These are phyloP conservation scores for Aspergillus brasiliensis DNA, from an alignment of 2,329 filamentous ascomycete genomes.

Conservation along the genomic window DNA sequence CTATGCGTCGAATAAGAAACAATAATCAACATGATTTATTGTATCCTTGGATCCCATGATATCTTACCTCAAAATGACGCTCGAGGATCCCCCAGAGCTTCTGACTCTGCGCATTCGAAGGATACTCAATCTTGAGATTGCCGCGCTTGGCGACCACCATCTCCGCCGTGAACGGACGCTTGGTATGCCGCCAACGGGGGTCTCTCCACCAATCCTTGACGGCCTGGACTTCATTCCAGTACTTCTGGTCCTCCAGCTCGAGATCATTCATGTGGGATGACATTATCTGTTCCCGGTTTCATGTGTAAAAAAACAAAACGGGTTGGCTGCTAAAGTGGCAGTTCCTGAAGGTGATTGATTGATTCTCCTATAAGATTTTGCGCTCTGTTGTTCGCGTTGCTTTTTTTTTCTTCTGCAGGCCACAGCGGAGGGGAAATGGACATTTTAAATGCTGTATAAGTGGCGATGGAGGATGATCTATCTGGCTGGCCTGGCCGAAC, in stretches of 20 bases:
- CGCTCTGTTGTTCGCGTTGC: too few relatives aligned
- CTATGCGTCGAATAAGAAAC: constrained; percentile 47
- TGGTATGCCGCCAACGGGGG: constrained; percentile 88
- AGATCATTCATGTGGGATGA: too few relatives aligned
- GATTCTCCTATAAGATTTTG: too few relatives aligned
- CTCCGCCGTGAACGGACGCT: constrained; percentile 90
- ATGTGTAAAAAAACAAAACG: too few relatives aligned
- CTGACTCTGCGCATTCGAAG: constrained; percentile 84
- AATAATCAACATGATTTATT: background rate
- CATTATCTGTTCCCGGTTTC: too few relatives aligned
- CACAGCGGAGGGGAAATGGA: too few relatives aligned
- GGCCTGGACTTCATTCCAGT: constrained; percentile 78
- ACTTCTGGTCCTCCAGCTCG: constrained; percentile 66
- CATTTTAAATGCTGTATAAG: too few relatives aligned
- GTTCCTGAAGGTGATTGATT: too few relatives aligned
- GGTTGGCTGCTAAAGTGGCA: too few relatives aligned
- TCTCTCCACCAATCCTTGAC: constrained; percentile 95
- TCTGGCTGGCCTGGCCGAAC: too few relatives aligned
- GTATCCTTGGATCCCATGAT: constrained; percentile 16
- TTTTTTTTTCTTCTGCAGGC: too few relatives aligned
- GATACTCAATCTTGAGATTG: constrained; percentile 85
- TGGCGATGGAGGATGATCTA: too few relatives aligned
- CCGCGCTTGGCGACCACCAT: constrained; percentile 96
- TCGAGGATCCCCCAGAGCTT: constrained; percentile 94
- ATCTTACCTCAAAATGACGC: constrained; percentile 75